These are phyloP conservation scores for Puccinia triticina DNA, from an alignment of 1,284 basidiomycete genomes.

Conservation along the genomic window DNA sequence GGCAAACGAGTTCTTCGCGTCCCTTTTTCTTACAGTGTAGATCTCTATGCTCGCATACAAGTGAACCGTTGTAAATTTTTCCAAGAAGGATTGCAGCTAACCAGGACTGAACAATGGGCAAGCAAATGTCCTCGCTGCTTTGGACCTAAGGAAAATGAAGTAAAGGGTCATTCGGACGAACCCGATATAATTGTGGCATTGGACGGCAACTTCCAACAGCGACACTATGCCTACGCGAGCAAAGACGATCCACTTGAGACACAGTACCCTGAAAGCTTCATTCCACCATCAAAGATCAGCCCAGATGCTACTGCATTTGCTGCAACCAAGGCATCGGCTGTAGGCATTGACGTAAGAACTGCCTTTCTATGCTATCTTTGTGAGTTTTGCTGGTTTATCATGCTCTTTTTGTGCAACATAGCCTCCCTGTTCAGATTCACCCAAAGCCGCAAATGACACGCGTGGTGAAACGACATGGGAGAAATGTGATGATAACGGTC, in stretches of 20 bases:
- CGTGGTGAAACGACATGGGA: not conserved
- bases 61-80: not conserved
- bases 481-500: constrained; percentile 7
- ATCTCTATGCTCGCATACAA: not conserved
- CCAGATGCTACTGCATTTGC: not conserved
- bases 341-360: too few species aligned
- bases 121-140: constrained; percentile 4
- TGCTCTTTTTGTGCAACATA: not conserved
- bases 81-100: not conserved
- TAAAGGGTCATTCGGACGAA: not conserved
- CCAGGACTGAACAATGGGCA: not conserved
- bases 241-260: not conserved
- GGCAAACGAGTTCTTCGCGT: not conserved
- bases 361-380: not conserved
- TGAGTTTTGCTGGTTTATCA: too few species aligned
- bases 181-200: not conserved
- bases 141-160: not conserved
- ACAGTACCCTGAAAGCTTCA: not conserved
- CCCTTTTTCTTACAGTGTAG: not conserved
- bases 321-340: not conserved
- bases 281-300: not conserved
- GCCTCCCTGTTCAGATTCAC: constrained; percentile 16
- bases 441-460: constrained; percentile 2
- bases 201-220: not conserved
- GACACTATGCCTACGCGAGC: not conserved